phyloP scores from a whole-genome alignment of 2,329 filamentous ascomycete species.

The Didymella sp. region DNA sequence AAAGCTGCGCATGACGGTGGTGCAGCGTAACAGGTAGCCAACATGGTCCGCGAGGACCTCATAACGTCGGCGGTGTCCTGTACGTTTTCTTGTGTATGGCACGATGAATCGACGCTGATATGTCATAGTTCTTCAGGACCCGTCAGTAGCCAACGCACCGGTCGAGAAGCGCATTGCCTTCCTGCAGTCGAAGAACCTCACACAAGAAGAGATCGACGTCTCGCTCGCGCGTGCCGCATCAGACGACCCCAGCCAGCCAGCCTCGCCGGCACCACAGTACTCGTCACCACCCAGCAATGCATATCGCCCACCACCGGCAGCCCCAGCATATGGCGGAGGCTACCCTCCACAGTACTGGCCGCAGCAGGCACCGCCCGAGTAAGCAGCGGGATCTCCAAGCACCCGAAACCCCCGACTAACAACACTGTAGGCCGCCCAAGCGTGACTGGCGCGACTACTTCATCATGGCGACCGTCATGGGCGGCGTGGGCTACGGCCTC shows the following conservation, averaged over 20 bases:
- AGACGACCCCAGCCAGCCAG: slow-evolving; percentile 58
- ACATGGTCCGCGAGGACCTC: slow-evolving; percentile 93
- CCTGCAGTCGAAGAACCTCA: slow-evolving; percentile 94
- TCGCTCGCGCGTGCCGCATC: slow-evolving; percentile 76
- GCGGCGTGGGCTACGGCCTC: slow-evolving; percentile 86
- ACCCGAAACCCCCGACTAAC: slow-evolving; percentile 23
- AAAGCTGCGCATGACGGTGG: slow-evolving; percentile 15
- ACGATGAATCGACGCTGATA: slow-evolving; percentile 22
- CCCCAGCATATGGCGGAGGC: slow-evolving; percentile 58
- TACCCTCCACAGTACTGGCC: slow-evolving; percentile 61
- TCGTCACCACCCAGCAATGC: slow-evolving; percentile 47
- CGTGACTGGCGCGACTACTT: slow-evolving; percentile 99
- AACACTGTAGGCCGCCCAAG: slow-evolving; percentile 62
- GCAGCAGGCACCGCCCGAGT: slow-evolving; percentile 63
- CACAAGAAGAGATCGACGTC: slow-evolving; percentile 89
- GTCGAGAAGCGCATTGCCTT: slow-evolving; percentile 93
- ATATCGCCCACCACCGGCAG: slow-evolving; percentile 56
- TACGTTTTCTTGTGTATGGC: slow-evolving; percentile 44
- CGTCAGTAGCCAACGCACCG: slow-evolving; percentile 86
- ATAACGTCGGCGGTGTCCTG: slow-evolving; percentile 76
- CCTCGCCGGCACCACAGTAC: slow-evolving; percentile 59
- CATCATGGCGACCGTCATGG: slow-evolving; percentile 96
- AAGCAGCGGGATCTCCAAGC: slow-evolving; percentile 26
- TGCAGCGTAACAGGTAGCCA: slow-evolving; percentile 50
- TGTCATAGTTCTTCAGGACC: slow-evolving; percentile 85